These are phyloP conservation scores for Termitomyces sp. DNA, from an alignment of 768 basidiomycete species.

Conservation along the genomic window DNA sequence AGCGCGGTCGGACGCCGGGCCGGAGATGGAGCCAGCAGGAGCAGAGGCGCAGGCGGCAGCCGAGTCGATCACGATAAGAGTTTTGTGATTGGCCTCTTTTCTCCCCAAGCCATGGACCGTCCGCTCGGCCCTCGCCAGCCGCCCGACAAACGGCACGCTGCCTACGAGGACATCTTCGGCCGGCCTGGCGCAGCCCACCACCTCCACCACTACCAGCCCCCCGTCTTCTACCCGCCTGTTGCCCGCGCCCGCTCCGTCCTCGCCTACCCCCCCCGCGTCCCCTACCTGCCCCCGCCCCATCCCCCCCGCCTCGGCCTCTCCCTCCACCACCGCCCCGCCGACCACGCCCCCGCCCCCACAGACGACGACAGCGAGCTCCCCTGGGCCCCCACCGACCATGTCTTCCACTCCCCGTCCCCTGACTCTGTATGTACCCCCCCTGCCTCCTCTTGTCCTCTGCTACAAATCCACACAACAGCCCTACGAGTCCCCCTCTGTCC, in stretches of 20 bases:
- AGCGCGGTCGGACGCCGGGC: too few species aligned
- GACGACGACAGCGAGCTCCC: slow-evolving; percentile 53
- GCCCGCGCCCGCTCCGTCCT: slow-evolving; percentile 11
- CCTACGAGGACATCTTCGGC: slow-evolving; percentile 87
- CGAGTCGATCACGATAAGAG: too few species aligned
- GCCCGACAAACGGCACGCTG: slow-evolving; percentile 72
- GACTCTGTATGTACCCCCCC: slow-evolving; percentile 1
- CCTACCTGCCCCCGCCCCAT: slow-evolving; percentile 18
- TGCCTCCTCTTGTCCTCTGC: background rate
- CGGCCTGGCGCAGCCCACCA: slow-evolving; percentile 60
- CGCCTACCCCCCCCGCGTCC: slow-evolving; percentile 21
- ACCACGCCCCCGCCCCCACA: slow-evolving; percentile 26
- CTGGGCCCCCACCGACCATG: slow-evolving; percentile 42
- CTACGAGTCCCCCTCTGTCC: slow-evolving; percentile 29
- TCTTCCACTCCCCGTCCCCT: too few species aligned
- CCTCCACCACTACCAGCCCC: slow-evolving; percentile 14
- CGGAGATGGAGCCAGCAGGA: too few species aligned
- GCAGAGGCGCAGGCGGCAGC: too few species aligned
- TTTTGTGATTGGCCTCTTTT: too few species aligned
- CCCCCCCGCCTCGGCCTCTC: slow-evolving; percentile 31
- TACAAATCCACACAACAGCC: slow-evolving; percentile 1
- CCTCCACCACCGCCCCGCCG: slow-evolving; percentile 30
- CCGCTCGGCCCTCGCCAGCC: slow-evolving; percentile 51
- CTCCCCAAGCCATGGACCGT: slow-evolving; percentile 31
- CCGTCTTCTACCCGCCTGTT: background rate